Evolutionary conservation across 2,329 filamentous ascomycete genomes (phyloP), one percentile per base, ranked within the genome.

Genomic region (Ceratocystis papillata): DNA sequence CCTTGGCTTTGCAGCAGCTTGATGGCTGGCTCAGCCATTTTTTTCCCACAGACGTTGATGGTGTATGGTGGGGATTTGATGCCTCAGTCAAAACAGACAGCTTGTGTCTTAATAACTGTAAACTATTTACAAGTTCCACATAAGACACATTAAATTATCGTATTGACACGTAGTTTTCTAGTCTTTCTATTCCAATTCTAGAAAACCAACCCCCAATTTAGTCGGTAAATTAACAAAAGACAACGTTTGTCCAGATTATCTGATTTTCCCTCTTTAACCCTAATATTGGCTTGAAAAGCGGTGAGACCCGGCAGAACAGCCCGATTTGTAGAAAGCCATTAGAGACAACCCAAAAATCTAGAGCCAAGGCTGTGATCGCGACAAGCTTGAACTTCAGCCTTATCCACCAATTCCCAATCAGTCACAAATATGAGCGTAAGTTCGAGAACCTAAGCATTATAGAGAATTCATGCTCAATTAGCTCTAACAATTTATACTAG

Each of bases 351-450:
- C 62, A 67, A 67, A 65, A 64, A 64, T 48, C 63, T 41, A 46
- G 46, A n/a, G 50, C 33, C 22, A 41, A 67, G 66, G 62, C 65
- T 67, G 66, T 15, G 62, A 65, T 67, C 37, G 33, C 62, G 59
- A 61, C 41, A 57, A 30, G 62, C 30, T 53, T 59, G 17, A 22
- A 33, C 46, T 37, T 62, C 55, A 62, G 62, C 55, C 57, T 67
- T 55, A 67, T 37, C 22, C n/a, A 33, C 25, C 46, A 65, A 57
- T 57, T 53, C 17, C 37, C 50, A 45, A 64, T 45, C 63, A 48
- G 55, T 57, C 50, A n/a, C 62, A 46, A 62, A 66, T 59, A 67
- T 67, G 66, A 67, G 62, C 65, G 66, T 67, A 62, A 10, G 63
- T 59, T n/a, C 53, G 15, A 59, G 25, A 37, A n/a, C 15, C 17